Percentiles rank a stretch among this genome's conserved stretches.
These are phyloP conservation scores for Crithidia expoeki DNA, from an alignment of 208 protist genomes.

Conservation along the genomic window DNA sequence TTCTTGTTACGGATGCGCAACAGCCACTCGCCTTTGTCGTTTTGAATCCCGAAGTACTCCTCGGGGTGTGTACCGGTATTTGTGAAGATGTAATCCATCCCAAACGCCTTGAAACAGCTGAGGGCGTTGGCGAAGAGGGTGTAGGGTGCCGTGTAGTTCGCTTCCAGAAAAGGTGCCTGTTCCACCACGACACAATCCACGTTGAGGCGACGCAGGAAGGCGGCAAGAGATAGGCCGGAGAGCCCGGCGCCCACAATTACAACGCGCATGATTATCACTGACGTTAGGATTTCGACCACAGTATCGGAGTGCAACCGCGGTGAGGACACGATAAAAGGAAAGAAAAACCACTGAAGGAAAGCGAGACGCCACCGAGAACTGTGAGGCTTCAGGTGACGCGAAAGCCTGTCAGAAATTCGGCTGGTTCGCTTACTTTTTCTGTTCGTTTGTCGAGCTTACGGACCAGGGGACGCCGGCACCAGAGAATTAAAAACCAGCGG, in stretches of 20 bases:
- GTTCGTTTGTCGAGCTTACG: no score
- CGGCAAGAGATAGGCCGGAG: slow-evolving; percentile 78
- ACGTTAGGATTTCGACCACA: background rate
- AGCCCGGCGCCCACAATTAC: slow-evolving; percentile 89
- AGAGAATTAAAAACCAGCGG: no score
- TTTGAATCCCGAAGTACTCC: slow-evolving; percentile 70
- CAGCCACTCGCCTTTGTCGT: slow-evolving; percentile 63
- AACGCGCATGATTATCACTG: no score
- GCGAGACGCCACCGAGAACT: no score
- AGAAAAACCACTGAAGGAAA: no score
- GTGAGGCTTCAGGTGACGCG: no score
- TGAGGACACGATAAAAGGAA: background rate
- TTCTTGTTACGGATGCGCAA: slow-evolving; percentile 61
- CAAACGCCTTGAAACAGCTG: slow-evolving; percentile 90
- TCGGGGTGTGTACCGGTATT: slow-evolving; percentile 50
- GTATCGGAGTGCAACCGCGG: no score
- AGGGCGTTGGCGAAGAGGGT: slow-evolving; percentile 87
- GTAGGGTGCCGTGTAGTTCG: slow-evolving; percentile 65
- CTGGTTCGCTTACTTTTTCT: no score
- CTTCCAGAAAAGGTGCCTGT: slow-evolving; percentile 71
- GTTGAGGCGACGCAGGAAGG: slow-evolving; percentile 80
- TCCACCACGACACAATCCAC: slow-evolving; percentile 89
- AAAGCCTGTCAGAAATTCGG: no score
- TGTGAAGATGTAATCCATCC: slow-evolving; percentile 67
- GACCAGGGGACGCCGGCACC: no score